A percentile compares a stretch with the other conserved stretches of the same genome.
Conservation (phyloP, 108 stramenopile species). For the Chaetoceros tenuissimus region DNA sequence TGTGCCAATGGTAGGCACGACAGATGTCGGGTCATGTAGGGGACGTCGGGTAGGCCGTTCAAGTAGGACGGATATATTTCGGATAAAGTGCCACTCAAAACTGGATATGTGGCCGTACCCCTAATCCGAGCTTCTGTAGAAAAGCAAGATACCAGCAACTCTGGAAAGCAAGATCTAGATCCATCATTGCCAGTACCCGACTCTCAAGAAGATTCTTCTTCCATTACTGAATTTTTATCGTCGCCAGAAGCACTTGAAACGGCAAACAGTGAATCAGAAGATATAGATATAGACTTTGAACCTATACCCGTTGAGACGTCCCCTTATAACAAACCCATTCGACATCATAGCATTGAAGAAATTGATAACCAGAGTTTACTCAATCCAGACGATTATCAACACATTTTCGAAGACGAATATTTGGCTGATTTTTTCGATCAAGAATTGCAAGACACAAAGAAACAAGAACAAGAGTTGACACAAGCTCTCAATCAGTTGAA, state of each 20-base stretch:
- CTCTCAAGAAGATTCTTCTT: not conserved
- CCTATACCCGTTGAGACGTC: too few relatives aligned
- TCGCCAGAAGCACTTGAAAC: not conserved
- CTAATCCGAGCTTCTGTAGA: too few relatives aligned
- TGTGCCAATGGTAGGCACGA: too few relatives aligned
- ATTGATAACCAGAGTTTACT: not conserved
- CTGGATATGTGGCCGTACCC: too few relatives aligned
- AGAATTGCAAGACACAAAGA: not conserved
- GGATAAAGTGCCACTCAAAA: too few relatives aligned
- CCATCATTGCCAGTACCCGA: not conserved
- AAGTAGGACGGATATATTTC: too few relatives aligned
- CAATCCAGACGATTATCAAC: not conserved
- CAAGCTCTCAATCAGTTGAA: not conserved
- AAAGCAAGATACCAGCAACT: too few relatives aligned
- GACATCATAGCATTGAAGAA: not conserved
- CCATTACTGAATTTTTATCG: not conserved
- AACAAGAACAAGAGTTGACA: not conserved
- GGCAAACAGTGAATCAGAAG: not conserved
- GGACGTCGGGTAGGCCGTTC: too few relatives aligned
- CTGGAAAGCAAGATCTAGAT: too few relatives aligned
- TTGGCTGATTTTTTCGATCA: not conserved
- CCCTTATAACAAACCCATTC: not conserved
- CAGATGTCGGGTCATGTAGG: too few relatives aligned
- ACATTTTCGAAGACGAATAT: not conserved
- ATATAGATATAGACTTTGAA: not conserved